Percentiles rank a stretch among this genome's conserved stretches.
These are phyloP conservation scores for Blechomonas ayalai DNA, from an alignment of 208 protist species.

Conservation along the genomic window DNA sequence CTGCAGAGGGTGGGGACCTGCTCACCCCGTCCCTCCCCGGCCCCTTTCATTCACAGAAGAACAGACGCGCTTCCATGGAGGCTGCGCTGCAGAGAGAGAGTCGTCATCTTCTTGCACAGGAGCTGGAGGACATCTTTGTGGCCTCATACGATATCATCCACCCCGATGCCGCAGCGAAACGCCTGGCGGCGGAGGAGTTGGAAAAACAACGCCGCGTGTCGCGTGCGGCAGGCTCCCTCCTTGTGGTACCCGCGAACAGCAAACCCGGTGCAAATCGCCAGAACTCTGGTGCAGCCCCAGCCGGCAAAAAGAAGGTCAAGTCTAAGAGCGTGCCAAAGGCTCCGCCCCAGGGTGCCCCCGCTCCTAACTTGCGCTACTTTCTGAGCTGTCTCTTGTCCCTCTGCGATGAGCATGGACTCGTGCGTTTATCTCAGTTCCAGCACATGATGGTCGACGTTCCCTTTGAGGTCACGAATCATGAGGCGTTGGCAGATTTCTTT, in stretches of 20 bases:
- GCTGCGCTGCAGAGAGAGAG: constrained; percentile 14
- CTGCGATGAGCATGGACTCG: constrained; percentile 30
- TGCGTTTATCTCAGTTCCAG: constrained; percentile 33
- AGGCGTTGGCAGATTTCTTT: constrained; percentile 18
- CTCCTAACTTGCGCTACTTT: constrained; percentile 34
- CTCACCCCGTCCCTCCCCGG: neutral
- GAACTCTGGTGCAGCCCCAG: neutral
- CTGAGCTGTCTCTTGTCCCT: constrained; percentile 20
- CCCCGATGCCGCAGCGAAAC: constrained; percentile 23
- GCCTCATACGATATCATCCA: constrained; percentile 34
- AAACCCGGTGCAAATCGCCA: neutral
- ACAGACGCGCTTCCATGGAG: constrained; percentile 3
- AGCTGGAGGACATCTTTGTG: constrained; percentile 56
- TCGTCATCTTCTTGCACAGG: constrained; percentile 17
- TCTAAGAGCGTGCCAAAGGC: neutral
- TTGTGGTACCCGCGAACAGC: neutral
- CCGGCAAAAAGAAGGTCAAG: constrained; percentile 16
- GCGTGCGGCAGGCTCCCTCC: constrained; percentile 8
- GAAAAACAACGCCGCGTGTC: constrained; percentile 8
- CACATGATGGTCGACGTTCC: constrained; percentile 21
- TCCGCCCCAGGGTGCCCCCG: constrained; percentile 23
- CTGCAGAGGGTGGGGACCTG: neutral
- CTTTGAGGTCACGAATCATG: constrained; percentile 40
- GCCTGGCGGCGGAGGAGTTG: constrained; percentile 8
- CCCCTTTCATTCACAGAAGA: too few relatives aligned